Base-by-base conservation (phyloP, 306 rosid genomes). In the Calophaca sinica region DNA sequence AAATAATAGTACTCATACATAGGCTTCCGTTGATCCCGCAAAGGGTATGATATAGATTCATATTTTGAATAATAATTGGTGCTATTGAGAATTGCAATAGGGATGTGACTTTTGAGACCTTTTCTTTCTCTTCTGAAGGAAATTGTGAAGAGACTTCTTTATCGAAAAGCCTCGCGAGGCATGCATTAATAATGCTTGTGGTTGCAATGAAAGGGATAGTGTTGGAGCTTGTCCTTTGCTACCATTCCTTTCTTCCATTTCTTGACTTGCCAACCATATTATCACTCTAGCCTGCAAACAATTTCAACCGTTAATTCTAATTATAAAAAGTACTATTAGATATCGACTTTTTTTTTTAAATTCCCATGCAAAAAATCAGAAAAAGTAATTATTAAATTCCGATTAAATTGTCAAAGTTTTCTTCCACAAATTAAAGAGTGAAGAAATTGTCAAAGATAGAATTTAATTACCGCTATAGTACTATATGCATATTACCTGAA, bases 181-280 rank as follows among this genome's bases (percentile, higher is more conserved):
- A 72, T 41, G 62, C 74, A 82, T 62, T 33, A 73, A 46, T 46
- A 79, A 46, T 12, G 80, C 80, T 7, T 41, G 65, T 2, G 36
- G 68, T 69, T 78, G 86, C 60, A 60, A 10, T 9, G 70, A 68
- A 73, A 61, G 60, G 4, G 73, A 68, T 5, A 71, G 26, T n/a
- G 14, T 52, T 7, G 74, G 55, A 54, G 12, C 36, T 2, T 4
- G 3, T 52, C 39, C 54, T 46, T 4, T 75, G 14, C 35, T 29
- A 5, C 55, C 53, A 14, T 54, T 59, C 11, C 6, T 81, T 55
- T 59, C 79, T 49, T 80, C 75, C 75, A 66, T 58, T 73, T 57
- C 71, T 62, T 76, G 55, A 63, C 70, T 83, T 68, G 80, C 86
- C 74, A 78, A 46, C 80, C 78, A 78, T 62, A 83, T 78, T 54